Base-by-base conservation (phyloP, 495 filamentous ascomycete species). In the Chaetomium tenue region DNA sequence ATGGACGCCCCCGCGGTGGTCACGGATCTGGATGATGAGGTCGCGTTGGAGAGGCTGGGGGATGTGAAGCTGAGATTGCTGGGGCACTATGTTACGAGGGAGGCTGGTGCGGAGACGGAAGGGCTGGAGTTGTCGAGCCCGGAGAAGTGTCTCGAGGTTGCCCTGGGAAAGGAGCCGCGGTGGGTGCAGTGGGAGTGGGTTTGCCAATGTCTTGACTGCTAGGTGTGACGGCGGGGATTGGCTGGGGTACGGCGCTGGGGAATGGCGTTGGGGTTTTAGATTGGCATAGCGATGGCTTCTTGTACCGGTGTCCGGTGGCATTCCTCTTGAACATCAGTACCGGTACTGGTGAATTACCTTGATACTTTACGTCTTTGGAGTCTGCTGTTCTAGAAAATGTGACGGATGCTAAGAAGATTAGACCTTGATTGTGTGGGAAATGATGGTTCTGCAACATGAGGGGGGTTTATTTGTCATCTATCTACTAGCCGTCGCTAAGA, bases 141-240 rank as follows among this genome's bases (percentile, higher is more conserved):
- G 13, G 60, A 54, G 18, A 42, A 20, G 48, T 61, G 60, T 46
- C 23, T 61, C 16, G 48, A 61, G 50, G 13, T 44, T 18, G 59
- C 30, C 7, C 26, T 63, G 37, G 60, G 50, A 0, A 25, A 6
- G 16, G 60, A 63, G 51, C 15, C 37, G 40, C 26, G 40, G 9
- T 55, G 54, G 61, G 53, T 63, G 42, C 53, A 63, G 52, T 63
- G 61, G 61, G 54, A 63, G 53, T 63, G 61, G 61, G 53, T 58
- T 58, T 58, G 53, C 40, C 61, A 63, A 30, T 63, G 61, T 51
- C 37, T 58, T 33, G 61, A 42, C 22, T 40, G 30, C 40, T 60
- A 50, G 46, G 1, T 50, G 20, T 20, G 8, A 15, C 20, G 6
- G 4, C 8, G n/a, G 20, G n/a, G 46, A 23, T 9, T 50, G 16